phyloP scores from a whole-genome alignment of 2,329 filamentous ascomycete species.

The Aspergillus flavus region DNA sequence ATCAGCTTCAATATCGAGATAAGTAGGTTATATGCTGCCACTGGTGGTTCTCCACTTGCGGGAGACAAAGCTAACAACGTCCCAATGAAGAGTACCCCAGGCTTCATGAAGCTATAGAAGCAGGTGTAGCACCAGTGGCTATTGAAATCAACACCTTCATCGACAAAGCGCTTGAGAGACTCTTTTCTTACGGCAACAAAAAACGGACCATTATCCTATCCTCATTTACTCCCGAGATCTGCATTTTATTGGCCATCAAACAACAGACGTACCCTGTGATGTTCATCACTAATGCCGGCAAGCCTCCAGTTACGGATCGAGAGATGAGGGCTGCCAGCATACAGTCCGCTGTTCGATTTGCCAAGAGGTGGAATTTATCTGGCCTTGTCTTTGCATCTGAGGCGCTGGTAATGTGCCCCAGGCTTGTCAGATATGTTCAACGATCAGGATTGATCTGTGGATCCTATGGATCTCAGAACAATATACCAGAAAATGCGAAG shows the following conservation, averaged over 20 bases:
- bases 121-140: conserved; percentile 36
- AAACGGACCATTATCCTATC: conserved; percentile 36
- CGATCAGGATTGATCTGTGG: conserved; percentile 36
- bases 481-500: conserved; percentile 12
- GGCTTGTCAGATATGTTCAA: conserved; percentile 39
- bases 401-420: conserved; percentile 39
- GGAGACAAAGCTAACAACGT: conserved; percentile 19
- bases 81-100: conserved; percentile 42
- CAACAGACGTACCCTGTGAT: conserved; percentile 27
- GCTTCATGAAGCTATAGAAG: conserved; percentile 40
- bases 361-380: conserved; percentile 39
- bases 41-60: too few species aligned
- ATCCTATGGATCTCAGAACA: conserved; percentile 40
- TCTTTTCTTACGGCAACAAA: conserved; percentile 26
- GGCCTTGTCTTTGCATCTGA: conserved; percentile 44
- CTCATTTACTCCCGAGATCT: conserved; percentile 33
- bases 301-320: conserved; percentile 26
- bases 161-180: conserved; percentile 37
- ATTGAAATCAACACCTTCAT: conserved; percentile 46
- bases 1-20: conserved; percentile 48
- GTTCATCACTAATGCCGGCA: conserved; percentile 33
- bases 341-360: conserved; percentile 43
- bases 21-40: conserved; percentile 21
- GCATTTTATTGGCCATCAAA: conserved; percentile 28
- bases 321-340: conserved; percentile 37